These are phyloP conservation scores for Citrus medica DNA, from an alignment of 345 rosid species.

Conservation along the genomic window DNA sequence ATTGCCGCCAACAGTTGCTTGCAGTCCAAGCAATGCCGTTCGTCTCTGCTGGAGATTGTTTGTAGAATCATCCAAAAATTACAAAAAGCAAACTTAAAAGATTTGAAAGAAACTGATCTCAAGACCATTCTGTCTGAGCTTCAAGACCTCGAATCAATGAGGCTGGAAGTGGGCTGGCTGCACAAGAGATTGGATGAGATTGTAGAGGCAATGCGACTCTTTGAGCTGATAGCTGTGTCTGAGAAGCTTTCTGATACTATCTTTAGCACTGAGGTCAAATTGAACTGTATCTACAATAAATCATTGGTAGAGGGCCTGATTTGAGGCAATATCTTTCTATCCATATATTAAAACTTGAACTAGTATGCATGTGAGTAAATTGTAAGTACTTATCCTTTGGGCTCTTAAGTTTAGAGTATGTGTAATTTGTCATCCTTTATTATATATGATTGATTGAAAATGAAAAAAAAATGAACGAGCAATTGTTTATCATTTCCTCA, in stretches of 20 bases:
- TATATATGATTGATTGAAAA: too few relatives aligned
- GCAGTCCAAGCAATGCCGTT: slow-evolving; percentile 23
- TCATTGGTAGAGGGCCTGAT: slow-evolving; percentile 11
- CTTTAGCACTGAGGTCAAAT: not conserved
- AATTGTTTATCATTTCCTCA: too few relatives aligned
- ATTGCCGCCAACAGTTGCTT: slow-evolving; percentile 25
- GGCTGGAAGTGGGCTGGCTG: slow-evolving; percentile 32
- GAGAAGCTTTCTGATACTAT: not conserved
- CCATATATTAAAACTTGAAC: not conserved
- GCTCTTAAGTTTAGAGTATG: too few relatives aligned
- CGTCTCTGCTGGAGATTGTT: slow-evolving; percentile 24
- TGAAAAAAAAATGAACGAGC: too few relatives aligned
- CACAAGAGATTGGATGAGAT: slow-evolving; percentile 23
- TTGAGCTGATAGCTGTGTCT: not conserved
- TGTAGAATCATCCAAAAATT: slow-evolving; percentile 24
- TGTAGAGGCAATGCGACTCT: slow-evolving; percentile 10
- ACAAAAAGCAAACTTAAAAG: slow-evolving; percentile 3
- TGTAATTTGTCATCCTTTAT: too few relatives aligned
- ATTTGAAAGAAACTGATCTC: slow-evolving; percentile 14
- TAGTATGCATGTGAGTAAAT: not conserved
- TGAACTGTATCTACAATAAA: not conserved
- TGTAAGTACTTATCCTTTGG: too few relatives aligned
- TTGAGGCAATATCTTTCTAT: not conserved
- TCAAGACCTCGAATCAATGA: slow-evolving; percentile 27
- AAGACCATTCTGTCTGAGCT: slow-evolving; percentile 17